Conservation (phyloP, 768 basidiomycete species). For the Boletales sp. region DNA sequence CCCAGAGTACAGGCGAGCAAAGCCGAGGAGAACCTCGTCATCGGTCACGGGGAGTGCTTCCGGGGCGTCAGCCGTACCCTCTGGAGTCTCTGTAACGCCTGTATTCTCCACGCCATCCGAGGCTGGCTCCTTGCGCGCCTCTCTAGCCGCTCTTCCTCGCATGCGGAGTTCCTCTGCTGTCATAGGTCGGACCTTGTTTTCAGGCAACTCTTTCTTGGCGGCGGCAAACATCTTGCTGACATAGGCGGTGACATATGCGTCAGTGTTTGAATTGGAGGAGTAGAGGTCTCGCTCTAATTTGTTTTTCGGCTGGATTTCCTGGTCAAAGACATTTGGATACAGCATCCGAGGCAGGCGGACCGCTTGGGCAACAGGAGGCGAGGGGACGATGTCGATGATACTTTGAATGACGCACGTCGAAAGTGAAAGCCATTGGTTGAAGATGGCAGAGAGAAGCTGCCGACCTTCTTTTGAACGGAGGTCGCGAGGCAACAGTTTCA, state of each 20-base stretch:
- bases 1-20: constrained; percentile 92
- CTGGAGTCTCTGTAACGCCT: constrained; percentile 2
- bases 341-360: constrained; percentile 89
- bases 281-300: constrained; percentile 85
- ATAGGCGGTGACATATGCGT: constrained; percentile 73
- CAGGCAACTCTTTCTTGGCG: constrained; percentile 73
- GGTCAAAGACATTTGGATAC: constrained; percentile 70
- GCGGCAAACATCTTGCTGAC: constrained; percentile 99
- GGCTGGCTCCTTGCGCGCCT: constrained; percentile 33
- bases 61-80: not conserved
- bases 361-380: constrained; percentile 78
- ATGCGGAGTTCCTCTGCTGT: constrained; percentile 83
- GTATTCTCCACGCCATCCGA: constrained; percentile 20
- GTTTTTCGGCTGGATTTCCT: constrained; percentile 59
- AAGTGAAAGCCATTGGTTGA: constrained; percentile 94
- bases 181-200: constrained; percentile 71
- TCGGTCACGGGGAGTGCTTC: constrained; percentile 1
- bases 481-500: constrained; percentile 86
- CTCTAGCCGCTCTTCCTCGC: constrained; percentile 55
- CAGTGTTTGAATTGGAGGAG: constrained; percentile 54
- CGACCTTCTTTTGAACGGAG: constrained; percentile 89
- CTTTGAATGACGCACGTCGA: constrained; percentile 91
- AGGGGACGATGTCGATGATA: constrained; percentile 89
- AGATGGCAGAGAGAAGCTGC: constrained; percentile 78
- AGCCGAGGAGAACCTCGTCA: constrained; percentile 79